These are phyloP conservation scores for Fibroporia radiculosa DNA, from an alignment of 768 basidiomycete genomes.

Conservation along the genomic window DNA sequence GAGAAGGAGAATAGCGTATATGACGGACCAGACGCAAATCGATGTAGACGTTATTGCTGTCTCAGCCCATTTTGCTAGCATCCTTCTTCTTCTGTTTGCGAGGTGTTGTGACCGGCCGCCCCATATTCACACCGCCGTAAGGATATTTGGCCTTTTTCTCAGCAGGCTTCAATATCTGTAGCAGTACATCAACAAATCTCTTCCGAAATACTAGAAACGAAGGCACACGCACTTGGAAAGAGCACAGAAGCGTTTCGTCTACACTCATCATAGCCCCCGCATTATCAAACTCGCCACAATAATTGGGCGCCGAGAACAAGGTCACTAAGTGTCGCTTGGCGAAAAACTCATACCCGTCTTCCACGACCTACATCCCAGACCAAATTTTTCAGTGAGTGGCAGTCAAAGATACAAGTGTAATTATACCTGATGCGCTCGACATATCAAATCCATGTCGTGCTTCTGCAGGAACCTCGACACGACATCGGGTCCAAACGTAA, in stretches of 20 bases:
- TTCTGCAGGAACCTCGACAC: slow-evolving; percentile 98
- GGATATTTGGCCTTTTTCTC: slow-evolving; percentile 97
- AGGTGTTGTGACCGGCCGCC: slow-evolving; percentile 87
- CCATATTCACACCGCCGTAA: slow-evolving; percentile 81
- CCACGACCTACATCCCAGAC: slow-evolving; percentile 64
- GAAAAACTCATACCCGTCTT: slow-evolving; percentile 99
- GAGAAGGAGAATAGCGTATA: slow-evolving; percentile 12
- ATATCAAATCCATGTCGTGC: slow-evolving; percentile 99
- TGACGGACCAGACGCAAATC: slow-evolving; percentile 1
- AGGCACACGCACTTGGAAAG: slow-evolving; percentile 72
- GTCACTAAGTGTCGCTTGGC: slow-evolving; percentile 97
- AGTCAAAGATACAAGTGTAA: not conserved
- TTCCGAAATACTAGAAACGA: not conserved
- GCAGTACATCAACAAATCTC: not conserved
- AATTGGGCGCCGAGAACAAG: slow-evolving; percentile 93
- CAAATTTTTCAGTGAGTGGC: not conserved
- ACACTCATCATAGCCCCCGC: slow-evolving; percentile 99
- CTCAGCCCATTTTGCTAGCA: slow-evolving; percentile 46
- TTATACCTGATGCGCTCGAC: slow-evolving; percentile 92
- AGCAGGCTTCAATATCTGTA: slow-evolving; percentile 93
- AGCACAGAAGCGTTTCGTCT: slow-evolving; percentile 93
- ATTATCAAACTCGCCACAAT: slow-evolving; percentile 96
- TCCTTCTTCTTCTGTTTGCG: slow-evolving; percentile 98
- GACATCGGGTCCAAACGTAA: slow-evolving; percentile 98
- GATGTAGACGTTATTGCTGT: slow-evolving; percentile 17